A percentile compares a stretch with the other conserved stretches of the same genome.
Evolutionary conservation across 345 rosid species (phyloP).

Genomic region (Mangifera indica): DNA sequence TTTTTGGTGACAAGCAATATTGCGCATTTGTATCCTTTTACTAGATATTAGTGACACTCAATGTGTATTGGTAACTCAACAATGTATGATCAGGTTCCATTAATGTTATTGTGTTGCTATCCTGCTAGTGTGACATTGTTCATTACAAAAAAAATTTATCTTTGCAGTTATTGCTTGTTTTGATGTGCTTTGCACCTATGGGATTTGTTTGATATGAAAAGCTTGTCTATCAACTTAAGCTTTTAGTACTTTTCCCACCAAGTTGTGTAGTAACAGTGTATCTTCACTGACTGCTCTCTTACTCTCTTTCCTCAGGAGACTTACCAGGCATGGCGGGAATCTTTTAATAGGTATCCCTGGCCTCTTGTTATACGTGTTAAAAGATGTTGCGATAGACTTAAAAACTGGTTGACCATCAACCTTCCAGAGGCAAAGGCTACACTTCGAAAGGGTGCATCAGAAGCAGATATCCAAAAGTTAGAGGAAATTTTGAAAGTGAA

Average conservation of each 20-base stretch:
- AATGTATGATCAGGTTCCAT: no score
- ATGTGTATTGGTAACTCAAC: no score
- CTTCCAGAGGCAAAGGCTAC: constrained; percentile 76
- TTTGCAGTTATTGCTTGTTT: no score
- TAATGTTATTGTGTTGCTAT: no score
- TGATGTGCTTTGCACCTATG: not conserved
- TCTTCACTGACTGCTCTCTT: not conserved
- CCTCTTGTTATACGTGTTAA: constrained; percentile 65
- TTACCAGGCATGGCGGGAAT: constrained; percentile 68
- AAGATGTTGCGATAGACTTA: constrained; percentile 70
- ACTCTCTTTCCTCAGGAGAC: constrained; percentile 37
- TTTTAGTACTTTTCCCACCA: no score
- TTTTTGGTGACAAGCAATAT: no score
- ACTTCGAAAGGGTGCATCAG: constrained; percentile 71
- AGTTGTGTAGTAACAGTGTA: not conserved
- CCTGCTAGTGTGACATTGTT: not conserved
- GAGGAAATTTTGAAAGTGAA: constrained; percentile 55
- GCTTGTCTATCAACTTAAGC: not conserved
- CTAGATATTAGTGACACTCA: no score
- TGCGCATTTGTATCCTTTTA: no score
- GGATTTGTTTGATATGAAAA: not conserved
- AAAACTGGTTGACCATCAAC: constrained; percentile 55
- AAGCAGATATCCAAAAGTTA: constrained; percentile 50
- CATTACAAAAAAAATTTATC: no score
- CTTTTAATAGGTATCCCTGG: constrained; percentile 83